A percentile compares a stretch with the other conserved stretches of the same genome.
Conservation (phyloP, 176 grass and related monocot genomes). For the Oropetium thomaeum region DNA sequence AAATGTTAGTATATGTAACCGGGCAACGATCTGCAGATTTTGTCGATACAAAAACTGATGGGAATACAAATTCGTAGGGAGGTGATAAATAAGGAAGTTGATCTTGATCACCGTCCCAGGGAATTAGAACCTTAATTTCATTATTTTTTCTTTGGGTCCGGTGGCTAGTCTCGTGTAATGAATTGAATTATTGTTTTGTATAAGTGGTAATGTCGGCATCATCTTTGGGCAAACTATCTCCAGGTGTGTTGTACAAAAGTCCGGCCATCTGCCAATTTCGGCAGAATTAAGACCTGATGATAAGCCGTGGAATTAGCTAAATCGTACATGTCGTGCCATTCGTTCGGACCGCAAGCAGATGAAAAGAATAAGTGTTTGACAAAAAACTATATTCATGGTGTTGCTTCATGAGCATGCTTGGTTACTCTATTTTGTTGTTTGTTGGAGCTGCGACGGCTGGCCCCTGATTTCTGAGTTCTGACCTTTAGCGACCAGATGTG, state of each 20-base stretch:
- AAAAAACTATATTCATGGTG: background rate
- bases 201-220: background rate
- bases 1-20: no score
- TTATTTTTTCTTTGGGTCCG: no score
- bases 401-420: background rate
- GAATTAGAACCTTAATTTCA: background rate
- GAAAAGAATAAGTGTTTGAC: background rate
- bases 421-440: background rate
- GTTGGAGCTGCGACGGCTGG: background rate
- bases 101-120: background rate
- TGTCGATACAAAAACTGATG: background rate
- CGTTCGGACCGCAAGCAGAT: background rate
- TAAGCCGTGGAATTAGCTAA: background rate
- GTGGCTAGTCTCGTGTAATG: no score
- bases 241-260: background rate
- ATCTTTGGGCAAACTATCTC: background rate
- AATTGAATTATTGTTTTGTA: no score
- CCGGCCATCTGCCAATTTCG: background rate
- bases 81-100: no score
- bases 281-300: background rate
- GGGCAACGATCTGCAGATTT: background rate
- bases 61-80: no score
- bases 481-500: slow-evolving; percentile 2
- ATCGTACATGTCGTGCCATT: background rate
- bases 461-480: background rate